Evolutionary conservation across 2,329 filamentous ascomycete species (phyloP).

Genomic region (Ascochyta viciae-villosae): DNA sequence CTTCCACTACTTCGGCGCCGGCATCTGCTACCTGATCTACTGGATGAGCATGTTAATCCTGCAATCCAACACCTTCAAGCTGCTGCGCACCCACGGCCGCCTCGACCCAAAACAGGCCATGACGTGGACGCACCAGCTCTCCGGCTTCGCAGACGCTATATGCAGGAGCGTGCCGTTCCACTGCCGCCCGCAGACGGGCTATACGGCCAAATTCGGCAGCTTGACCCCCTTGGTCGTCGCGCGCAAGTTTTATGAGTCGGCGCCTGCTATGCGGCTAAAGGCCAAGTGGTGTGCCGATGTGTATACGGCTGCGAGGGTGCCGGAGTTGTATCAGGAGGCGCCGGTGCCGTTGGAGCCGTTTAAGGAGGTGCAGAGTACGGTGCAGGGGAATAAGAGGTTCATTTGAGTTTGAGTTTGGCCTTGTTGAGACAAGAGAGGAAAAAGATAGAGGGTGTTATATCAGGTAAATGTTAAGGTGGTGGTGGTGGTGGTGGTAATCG

Average conservation of each 20-base stretch:
- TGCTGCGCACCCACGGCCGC: conserved; percentile 30
- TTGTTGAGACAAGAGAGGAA: no score
- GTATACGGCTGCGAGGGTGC: conserved; percentile 39
- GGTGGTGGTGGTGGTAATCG: no score
- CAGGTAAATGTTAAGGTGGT: no score
- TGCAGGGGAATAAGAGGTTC: conserved; percentile 29
- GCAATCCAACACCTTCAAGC: conserved; percentile 44
- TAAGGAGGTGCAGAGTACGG: conserved; percentile 35
- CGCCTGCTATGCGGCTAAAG: conserved; percentile 35
- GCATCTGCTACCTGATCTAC: conserved; percentile 46
- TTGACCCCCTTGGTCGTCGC: conserved; percentile 46
- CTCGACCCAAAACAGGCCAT: conserved; percentile 40
- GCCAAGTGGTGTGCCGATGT: conserved; percentile 41
- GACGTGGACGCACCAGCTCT: conserved; percentile 43
- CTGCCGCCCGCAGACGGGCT: conserved; percentile 37
- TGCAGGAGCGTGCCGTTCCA: conserved; percentile 44
- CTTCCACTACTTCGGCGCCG: conserved; percentile 42
- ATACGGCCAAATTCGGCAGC: conserved; percentile 42
- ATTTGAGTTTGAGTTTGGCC: conserved; percentile 12
- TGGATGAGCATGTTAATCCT: conserved; percentile 48
- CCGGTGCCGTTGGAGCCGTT: conserved; percentile 37
- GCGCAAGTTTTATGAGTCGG: conserved; percentile 42
- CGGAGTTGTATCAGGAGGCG: conserved; percentile 38
- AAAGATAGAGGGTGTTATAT: no score
- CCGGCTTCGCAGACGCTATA: conserved; percentile 41